These are phyloP conservation scores for Leccinellum albellum DNA, from an alignment of 768 basidiomycete species.

Conservation along the genomic window DNA sequence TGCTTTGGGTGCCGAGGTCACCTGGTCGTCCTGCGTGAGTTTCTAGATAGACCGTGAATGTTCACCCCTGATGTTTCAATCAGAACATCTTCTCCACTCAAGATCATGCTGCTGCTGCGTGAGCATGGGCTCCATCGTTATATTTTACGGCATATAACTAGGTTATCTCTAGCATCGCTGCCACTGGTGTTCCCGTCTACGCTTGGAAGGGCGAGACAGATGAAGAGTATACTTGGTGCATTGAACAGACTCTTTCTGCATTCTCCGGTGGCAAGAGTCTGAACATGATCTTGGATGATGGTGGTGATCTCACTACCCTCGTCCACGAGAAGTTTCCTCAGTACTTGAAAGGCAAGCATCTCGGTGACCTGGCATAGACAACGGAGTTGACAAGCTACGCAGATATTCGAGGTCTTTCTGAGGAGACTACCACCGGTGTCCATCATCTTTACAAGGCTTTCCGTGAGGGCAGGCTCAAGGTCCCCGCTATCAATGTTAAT, in stretches of 20 bases:
- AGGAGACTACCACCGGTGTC: constrained; percentile 99
- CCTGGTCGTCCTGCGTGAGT: constrained; percentile 97
- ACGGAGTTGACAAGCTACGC: not conserved
- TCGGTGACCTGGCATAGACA: not conserved
- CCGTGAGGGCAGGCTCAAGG: constrained; percentile 92
- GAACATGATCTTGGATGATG: constrained; percentile 99
- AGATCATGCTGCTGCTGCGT: constrained; percentile 98
- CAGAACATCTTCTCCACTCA: constrained; percentile 99
- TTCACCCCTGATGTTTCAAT: constrained; percentile 4
- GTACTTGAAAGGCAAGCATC: constrained; percentile 60
- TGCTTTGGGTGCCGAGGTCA: constrained; percentile 92
- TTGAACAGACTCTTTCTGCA: constrained; percentile 89
- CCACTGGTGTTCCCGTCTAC: constrained; percentile 96
- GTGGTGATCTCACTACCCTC: constrained; percentile 91
- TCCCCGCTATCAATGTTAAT: constrained; percentile 99
- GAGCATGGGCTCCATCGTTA: constrained; percentile 29
- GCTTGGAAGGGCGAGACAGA: constrained; percentile 99
- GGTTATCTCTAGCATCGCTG: constrained; percentile 69
- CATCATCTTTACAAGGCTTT: constrained; percentile 98
- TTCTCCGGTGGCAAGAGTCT: constrained; percentile 80
- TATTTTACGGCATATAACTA: not conserved
- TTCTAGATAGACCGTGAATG: not conserved
- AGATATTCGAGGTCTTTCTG: constrained; percentile 92
- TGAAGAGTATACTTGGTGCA: constrained; percentile 97
- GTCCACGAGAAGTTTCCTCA: constrained; percentile 98